Percentiles rank a stretch among this genome's conserved stretches.
Conservation (phyloP, 2,329 filamentous ascomycete species). For the Fusarium citri region DNA sequence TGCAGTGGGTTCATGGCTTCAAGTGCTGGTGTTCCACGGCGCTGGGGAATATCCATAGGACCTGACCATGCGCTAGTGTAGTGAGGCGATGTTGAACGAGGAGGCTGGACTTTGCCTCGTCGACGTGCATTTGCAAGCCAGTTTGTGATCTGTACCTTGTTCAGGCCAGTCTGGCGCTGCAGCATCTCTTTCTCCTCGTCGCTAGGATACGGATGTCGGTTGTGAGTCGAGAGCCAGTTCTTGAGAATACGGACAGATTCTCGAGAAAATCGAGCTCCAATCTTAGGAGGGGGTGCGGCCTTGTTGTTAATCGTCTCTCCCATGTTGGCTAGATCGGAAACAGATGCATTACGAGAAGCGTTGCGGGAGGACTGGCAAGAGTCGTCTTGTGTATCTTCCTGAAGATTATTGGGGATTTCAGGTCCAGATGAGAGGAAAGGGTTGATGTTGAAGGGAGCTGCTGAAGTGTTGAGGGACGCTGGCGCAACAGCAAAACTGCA, state of each 20-base stretch:
- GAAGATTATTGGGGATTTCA: constrained; percentile 53
- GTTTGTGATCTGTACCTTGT: constrained; percentile 85
- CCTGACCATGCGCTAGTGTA: constrained; percentile 67
- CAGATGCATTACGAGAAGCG: constrained; percentile 44
- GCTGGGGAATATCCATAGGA: constrained; percentile 79
- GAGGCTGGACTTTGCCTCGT: constrained; percentile 79
- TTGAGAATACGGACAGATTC: constrained; percentile 84
- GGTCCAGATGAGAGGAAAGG: constrained; percentile 60
- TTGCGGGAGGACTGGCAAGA: constrained; percentile 42
- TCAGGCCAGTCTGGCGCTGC: constrained; percentile 82
- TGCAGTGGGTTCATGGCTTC: constrained; percentile 68
- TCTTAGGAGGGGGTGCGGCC: constrained; percentile 64
- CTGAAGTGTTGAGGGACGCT: constrained; percentile 50
- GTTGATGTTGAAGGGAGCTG: constrained; percentile 57
- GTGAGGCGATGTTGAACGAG: constrained; percentile 76
- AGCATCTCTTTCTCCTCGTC: constrained; percentile 87
- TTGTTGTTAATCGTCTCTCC: constrained; percentile 47
- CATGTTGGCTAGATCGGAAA: constrained; percentile 46
- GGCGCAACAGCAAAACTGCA: constrained; percentile 65
- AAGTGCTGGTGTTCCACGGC: constrained; percentile 65
- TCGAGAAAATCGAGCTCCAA: constrained; percentile 80
- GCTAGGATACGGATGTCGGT: constrained; percentile 86
- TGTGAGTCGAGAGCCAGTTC: constrained; percentile 84
- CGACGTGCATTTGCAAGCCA: constrained; percentile 93
- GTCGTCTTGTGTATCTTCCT: constrained; percentile 45